These are phyloP conservation scores for Tuber magnatum DNA, from an alignment of 495 filamentous ascomycete species.

Conservation along the genomic window DNA sequence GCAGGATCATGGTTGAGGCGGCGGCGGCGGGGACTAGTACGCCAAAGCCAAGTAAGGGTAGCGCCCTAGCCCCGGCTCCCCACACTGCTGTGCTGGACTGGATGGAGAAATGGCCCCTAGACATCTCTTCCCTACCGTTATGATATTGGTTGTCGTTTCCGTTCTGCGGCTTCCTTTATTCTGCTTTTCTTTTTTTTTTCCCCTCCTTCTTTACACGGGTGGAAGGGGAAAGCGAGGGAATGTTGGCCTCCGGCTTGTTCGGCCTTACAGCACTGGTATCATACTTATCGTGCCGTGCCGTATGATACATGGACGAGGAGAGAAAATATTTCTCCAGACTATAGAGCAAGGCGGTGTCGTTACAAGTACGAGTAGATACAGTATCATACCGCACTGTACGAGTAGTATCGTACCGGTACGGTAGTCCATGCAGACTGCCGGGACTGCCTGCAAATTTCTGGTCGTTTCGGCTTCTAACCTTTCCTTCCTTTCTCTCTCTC, in stretches of 20 bases:
- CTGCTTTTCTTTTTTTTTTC: neutral
- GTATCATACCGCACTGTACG: too few relatives aligned
- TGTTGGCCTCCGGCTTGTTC: neutral
- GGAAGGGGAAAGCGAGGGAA: neutral
- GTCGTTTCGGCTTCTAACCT: neutral
- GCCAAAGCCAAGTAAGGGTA: neutral
- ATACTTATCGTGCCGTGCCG: too few relatives aligned
- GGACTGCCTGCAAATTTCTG: neutral
- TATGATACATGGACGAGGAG: neutral
- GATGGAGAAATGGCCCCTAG: too few relatives aligned
- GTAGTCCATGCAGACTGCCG: neutral
- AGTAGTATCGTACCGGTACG: too few relatives aligned
- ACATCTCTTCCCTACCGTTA: too few relatives aligned
- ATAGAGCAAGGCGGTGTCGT: neutral
- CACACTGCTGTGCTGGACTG: neutral
- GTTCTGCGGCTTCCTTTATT: neutral
- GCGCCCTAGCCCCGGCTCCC: neutral
- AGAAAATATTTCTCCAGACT: neutral
- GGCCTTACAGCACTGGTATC: too few relatives aligned
- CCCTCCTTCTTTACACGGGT: neutral
- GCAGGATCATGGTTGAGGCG: too few relatives aligned
- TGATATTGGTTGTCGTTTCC: neutral
- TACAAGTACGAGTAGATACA: too few relatives aligned
- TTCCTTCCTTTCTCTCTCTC: neutral
- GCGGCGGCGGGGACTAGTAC: too few relatives aligned